Conservation (phyloP, 2,329 filamentous ascomycete genomes). For the Didymella sp. region DNA sequence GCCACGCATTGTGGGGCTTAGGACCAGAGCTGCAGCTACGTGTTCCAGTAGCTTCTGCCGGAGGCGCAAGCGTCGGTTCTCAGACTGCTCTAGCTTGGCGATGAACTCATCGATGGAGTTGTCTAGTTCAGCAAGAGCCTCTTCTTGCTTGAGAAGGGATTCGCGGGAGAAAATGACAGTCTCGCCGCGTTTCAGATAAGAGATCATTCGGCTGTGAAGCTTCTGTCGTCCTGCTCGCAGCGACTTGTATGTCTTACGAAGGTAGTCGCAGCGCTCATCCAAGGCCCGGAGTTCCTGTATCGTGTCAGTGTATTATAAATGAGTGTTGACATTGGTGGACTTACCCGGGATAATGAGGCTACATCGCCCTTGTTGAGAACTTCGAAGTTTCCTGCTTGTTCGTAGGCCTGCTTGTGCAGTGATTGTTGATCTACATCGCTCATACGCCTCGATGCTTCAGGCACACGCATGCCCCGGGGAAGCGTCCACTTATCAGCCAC, state of each 20-base stretch:
- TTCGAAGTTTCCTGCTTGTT: conserved; percentile 52
- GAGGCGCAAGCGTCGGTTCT: conserved; percentile 76
- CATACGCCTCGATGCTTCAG: conserved; percentile 45
- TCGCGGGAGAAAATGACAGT: conserved; percentile 76
- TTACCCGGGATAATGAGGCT: conserved; percentile 65
- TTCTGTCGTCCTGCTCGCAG: conserved; percentile 78
- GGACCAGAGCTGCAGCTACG: conserved; percentile 69
- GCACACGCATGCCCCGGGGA: conserved; percentile 47
- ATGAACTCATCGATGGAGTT: conserved; percentile 82
- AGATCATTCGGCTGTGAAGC: conserved; percentile 77
- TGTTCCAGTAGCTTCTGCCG: conserved; percentile 83
- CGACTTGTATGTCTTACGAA: conserved; percentile 77
- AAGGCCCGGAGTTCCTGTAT: conserved; percentile 72
- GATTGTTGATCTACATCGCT: conserved; percentile 46
- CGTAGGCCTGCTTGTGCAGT: conserved; percentile 49
- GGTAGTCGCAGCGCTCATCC: conserved; percentile 80
- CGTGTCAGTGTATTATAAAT: conserved; percentile 26
- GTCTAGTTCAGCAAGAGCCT: conserved; percentile 78
- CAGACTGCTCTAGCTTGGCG: conserved; percentile 77
- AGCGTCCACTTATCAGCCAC: conserved; percentile 46
- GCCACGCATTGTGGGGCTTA: conserved; percentile 39
- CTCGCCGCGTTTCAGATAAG: conserved; percentile 74
- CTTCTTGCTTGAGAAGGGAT: conserved; percentile 79
- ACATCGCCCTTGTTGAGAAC: conserved; percentile 51
- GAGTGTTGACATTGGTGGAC: conserved; percentile 19